These are phyloP conservation scores for Dioszegia hungarica DNA, from an alignment of 768 basidiomycete genomes.

Conservation along the genomic window DNA sequence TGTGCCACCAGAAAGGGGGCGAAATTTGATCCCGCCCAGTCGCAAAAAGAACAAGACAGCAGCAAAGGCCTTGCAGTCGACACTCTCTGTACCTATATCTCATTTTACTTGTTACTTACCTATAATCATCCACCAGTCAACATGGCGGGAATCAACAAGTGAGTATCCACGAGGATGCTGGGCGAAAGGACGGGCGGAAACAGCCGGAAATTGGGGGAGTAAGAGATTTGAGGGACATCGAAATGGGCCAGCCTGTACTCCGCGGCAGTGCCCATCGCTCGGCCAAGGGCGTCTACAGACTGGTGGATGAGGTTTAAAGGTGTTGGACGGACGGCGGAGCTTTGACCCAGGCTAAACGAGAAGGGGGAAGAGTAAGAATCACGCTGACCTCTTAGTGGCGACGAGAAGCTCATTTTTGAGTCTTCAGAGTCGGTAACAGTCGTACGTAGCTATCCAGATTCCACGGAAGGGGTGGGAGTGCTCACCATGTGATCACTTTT, in stretches of 20 bases:
- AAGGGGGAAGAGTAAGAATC: neutral
- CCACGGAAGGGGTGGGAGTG: conserved; percentile 43
- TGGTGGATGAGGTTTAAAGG: too few relatives aligned
- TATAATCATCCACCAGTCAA: neutral
- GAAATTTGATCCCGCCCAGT: neutral
- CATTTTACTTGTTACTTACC: neutral
- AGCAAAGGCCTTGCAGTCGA: too few relatives aligned
- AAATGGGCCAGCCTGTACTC: too few relatives aligned
- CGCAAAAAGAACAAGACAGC: too few relatives aligned
- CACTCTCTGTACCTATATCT: neutral
- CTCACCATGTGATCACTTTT: conserved; percentile 43
- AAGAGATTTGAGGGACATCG: too few relatives aligned
- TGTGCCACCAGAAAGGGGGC: neutral
- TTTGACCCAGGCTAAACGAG: neutral
- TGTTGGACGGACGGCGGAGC: too few relatives aligned
- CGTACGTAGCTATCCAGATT: conserved; percentile 51
- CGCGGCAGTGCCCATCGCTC: too few relatives aligned
- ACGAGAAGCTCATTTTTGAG: conserved; percentile 73
- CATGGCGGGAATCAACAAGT: conserved; percentile 30
- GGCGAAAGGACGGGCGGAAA: neutral
- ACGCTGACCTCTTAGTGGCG: conserved; percentile 58
- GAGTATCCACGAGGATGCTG: neutral
- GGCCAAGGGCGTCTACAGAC: too few relatives aligned
- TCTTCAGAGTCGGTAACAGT: conserved; percentile 79
- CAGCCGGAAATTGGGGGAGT: neutral